Conservation (phyloP, 2,329 filamentous ascomycete species). For the Atkinsonella hypoxylon region DNA sequence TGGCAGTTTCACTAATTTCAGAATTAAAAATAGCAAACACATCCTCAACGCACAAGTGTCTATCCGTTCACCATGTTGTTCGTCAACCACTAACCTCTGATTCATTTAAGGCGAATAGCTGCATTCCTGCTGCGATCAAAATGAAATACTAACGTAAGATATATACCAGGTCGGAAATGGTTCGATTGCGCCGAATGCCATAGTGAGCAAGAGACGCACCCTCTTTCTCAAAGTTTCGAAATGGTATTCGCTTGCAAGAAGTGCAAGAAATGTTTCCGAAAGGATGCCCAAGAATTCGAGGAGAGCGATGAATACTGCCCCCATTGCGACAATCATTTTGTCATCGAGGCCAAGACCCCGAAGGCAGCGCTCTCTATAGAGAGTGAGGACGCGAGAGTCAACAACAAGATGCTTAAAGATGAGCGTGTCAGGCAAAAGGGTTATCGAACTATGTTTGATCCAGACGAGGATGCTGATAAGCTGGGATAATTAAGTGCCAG, state of each 20-base stretch:
- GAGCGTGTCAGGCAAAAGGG: conserved; percentile 56
- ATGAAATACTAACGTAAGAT: background rate
- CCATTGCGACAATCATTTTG: conserved; percentile 97
- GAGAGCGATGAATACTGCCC: conserved; percentile 98
- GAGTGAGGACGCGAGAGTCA: conserved; percentile 77
- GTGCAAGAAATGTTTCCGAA: conserved; percentile 96
- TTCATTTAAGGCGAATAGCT: background rate
- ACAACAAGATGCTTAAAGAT: conserved; percentile 87
- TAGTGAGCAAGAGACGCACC: conserved; percentile 64
- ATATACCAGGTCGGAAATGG: conserved; percentile 73
- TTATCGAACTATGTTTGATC: conserved; percentile 59
- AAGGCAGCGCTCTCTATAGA: conserved; percentile 78
- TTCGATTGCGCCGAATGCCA: conserved; percentile 98
- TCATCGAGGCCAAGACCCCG: conserved; percentile 77
- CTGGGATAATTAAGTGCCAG: conserved; percentile 45
- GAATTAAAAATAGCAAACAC: conserved; percentile 61
- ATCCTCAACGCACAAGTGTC: conserved; percentile 95
- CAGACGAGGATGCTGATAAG: conserved; percentile 61
- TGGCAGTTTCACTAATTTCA: background rate
- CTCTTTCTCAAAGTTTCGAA: conserved; percentile 64
- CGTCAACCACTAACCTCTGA: conserved; percentile 18
- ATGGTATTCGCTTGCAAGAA: conserved; percentile 98
- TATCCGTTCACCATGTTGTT: conserved; percentile 93
- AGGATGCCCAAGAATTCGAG: conserved; percentile 83
- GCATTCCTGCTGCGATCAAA: background rate